These are phyloP conservation scores for Metschnikowia corniflorae DNA, from an alignment of 805 yeast species.

Conservation along the genomic window DNA sequence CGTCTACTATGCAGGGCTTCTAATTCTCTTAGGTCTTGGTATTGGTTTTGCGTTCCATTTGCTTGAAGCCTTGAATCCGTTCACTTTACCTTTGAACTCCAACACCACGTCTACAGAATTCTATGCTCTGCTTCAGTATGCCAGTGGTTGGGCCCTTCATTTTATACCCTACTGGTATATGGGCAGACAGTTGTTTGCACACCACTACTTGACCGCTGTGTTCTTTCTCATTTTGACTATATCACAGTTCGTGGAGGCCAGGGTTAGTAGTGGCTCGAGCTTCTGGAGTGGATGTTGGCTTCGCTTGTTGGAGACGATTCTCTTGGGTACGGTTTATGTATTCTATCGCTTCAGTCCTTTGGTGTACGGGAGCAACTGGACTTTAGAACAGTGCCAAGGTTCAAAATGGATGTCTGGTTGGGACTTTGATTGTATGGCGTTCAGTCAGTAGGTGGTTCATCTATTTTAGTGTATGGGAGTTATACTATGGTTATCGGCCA, in stretches of 20 bases:
- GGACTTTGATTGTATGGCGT: conserved; percentile 41
- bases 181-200: conserved; percentile 38
- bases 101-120: conserved; percentile 16
- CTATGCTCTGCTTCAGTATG: conserved; percentile 30
- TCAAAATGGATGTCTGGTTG: conserved; percentile 37
- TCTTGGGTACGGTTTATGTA: conserved; percentile 21
- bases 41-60: conserved; percentile 19
- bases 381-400: conserved; percentile 33
- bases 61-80: conserved; percentile 32
- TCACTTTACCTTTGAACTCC: conserved; percentile 17
- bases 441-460: conserved; percentile 8
- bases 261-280: conserved; percentile 24
- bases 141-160: conserved; percentile 58
- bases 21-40: conserved; percentile 28
- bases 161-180: conserved; percentile 51
- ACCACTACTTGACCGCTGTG: conserved; percentile 48
- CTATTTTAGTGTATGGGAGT: no score
- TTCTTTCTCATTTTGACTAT: conserved; percentile 46
- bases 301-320: conserved; percentile 18
- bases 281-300: conserved; percentile 21
- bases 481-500: no score
- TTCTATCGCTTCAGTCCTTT: conserved; percentile 37
- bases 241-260: conserved; percentile 44
- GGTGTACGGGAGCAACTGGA: conserved; percentile 48
- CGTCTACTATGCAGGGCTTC: conserved; percentile 47